Conservation (phyloP, 2,329 filamentous ascomycete species). For the Colletotrichum sp. region DNA sequence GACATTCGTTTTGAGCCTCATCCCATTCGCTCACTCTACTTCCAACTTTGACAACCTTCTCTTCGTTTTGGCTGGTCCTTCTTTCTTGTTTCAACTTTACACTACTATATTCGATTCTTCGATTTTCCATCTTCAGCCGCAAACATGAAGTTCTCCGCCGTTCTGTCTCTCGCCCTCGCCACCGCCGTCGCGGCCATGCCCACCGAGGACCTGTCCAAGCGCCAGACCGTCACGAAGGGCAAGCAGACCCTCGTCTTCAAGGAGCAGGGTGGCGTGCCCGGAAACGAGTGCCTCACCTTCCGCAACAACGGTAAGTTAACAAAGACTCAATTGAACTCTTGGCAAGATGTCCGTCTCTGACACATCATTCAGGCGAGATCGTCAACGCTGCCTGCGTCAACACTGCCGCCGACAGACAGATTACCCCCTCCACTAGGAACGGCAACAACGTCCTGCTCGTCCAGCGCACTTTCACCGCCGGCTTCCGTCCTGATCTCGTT, state of each 20-base stretch:
- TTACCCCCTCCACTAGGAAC: slow-evolving; percentile 38
- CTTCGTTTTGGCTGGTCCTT: slow-evolving; percentile 10
- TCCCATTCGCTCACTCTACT: slow-evolving; percentile 2
- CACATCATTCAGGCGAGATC: slow-evolving; percentile 36
- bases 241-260: slow-evolving; percentile 36
- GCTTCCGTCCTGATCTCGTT: slow-evolving; percentile 43
- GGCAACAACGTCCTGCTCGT: slow-evolving; percentile 38
- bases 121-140: background rate
- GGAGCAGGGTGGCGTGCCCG: slow-evolving; percentile 39
- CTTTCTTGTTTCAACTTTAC: background rate
- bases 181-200: slow-evolving; percentile 24
- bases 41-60: background rate
- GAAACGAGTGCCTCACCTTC: slow-evolving; percentile 44
- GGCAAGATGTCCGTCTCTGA: background rate
- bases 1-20: background rate
- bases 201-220: background rate
- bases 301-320: slow-evolving; percentile 40
- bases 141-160: slow-evolving; percentile 26
- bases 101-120: background rate
- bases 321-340: background rate
- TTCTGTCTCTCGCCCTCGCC: slow-evolving; percentile 24
- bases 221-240: slow-evolving; percentile 1
- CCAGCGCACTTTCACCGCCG: slow-evolving; percentile 40
- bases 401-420: slow-evolving; percentile 41
- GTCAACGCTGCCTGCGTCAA: slow-evolving; percentile 45